phyloP scores from a whole-genome alignment of 331 rosid genomes.

The Malus hybrid region DNA sequence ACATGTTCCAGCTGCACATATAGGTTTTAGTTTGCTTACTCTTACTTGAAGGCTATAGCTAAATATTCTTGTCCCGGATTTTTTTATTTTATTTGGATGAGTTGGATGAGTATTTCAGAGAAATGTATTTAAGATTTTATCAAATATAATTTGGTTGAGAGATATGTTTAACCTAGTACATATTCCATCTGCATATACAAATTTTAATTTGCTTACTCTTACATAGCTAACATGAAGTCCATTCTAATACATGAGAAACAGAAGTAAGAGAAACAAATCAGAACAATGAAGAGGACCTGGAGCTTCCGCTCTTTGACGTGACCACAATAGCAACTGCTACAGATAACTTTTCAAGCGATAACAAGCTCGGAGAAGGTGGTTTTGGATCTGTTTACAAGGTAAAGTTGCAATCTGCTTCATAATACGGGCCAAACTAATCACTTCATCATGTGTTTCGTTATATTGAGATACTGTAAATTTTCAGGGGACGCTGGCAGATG shows the following conservation, averaged over 20 bases:
- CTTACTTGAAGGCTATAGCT: neutral
- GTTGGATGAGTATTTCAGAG: too few relatives aligned
- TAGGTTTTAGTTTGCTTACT: neutral
- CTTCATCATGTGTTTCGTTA: neutral
- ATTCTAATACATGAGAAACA: neutral
- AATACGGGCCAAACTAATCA: neutral
- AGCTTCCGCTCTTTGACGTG: slow-evolving; percentile 29
- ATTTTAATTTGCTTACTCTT: neutral
- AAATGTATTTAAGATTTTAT: neutral
- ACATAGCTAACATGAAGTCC: neutral
- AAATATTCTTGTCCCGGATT: neutral
- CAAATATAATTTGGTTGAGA: neutral
- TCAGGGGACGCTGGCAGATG: slow-evolving; percentile 20
- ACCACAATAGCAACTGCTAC: slow-evolving; percentile 21
- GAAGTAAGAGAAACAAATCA: neutral
- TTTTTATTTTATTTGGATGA: neutral
- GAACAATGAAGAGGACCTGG: slow-evolving; percentile 15
- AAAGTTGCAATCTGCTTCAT: neutral
- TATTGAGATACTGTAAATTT: neutral
- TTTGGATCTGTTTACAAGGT: slow-evolving; percentile 38
- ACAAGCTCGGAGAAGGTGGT: slow-evolving; percentile 43
- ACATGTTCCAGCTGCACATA: neutral
- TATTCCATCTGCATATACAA: neutral
- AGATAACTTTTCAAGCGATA: slow-evolving; percentile 18
- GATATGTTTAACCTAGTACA: neutral